These are phyloP conservation scores for Microsporum audouinii DNA, from an alignment of 2,329 filamentous ascomycete genomes.

Conservation along the genomic window DNA sequence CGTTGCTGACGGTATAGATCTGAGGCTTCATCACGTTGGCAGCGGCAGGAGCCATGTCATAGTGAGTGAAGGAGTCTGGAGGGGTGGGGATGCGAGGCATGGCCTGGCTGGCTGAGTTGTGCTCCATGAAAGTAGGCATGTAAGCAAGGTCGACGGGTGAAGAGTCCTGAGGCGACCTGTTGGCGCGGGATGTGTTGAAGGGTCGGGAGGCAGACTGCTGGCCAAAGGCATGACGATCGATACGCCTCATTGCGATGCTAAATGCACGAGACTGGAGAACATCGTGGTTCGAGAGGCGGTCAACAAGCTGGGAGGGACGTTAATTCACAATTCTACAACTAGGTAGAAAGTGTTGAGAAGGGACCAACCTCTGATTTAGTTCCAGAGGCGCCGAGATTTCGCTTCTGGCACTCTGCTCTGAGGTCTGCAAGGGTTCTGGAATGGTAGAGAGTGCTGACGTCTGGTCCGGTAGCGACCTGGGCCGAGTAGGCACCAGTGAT, in stretches of 20 bases:
- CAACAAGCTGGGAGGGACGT: constrained; percentile 32
- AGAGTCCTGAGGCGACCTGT: constrained; percentile 46
- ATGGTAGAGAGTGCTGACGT: constrained; percentile 41
- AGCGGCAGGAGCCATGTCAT: constrained; percentile 11
- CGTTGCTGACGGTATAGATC: constrained; percentile 43
- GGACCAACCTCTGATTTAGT: constrained; percentile 40
- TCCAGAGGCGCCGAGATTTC: constrained; percentile 37
- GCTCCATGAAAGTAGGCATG: constrained; percentile 42
- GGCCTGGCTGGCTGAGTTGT: constrained; percentile 20
- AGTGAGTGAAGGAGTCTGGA: constrained; percentile 28
- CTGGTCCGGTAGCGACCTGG: constrained; percentile 38
- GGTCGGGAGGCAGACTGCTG: constrained; percentile 32
- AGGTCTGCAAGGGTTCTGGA: constrained; percentile 42
- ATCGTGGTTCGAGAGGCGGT: constrained; percentile 44
- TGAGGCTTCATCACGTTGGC: constrained; percentile 41
- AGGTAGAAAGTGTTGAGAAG: neutral
- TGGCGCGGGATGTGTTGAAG: constrained; percentile 51
- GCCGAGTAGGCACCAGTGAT: constrained; percentile 51
- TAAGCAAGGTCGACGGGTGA: constrained; percentile 55
- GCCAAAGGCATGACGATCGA: constrained; percentile 32
- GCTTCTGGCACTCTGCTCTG: constrained; percentile 40
- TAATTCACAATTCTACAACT: neutral
- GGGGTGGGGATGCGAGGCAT: constrained; percentile 42
- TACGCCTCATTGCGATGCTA: constrained; percentile 42
- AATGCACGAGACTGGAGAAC: constrained; percentile 43